These are phyloP conservation scores for Tulasnella sp. DNA, from an alignment of 768 basidiomycete species.

Conservation along the genomic window DNA sequence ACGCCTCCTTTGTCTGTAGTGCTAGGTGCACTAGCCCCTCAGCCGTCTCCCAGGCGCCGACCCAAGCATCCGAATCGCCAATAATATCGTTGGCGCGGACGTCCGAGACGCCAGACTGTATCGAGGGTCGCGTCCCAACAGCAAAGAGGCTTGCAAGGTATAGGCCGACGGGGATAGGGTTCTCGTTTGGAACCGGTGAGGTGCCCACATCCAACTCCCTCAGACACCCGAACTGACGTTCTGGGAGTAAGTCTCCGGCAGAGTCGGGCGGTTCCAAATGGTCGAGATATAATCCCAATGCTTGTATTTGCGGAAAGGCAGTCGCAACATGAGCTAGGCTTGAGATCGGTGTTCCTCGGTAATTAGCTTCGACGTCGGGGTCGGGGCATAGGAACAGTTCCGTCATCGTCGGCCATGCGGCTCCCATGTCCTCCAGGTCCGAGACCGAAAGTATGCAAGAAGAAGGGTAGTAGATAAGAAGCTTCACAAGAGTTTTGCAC, in stretches of 20 bases:
- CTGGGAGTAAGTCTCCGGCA: neutral
- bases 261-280: neutral
- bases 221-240: neutral
- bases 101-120: neutral
- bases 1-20: neutral
- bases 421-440: neutral
- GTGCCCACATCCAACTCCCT: neutral
- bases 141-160: neutral
- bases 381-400: neutral
- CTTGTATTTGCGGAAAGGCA: neutral
- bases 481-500: neutral
- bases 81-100: neutral
- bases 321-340: neutral
- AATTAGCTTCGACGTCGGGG: neutral
- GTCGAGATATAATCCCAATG: neutral
- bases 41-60: neutral
- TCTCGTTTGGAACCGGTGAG: neutral
- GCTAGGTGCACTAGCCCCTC: neutral
- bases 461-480: neutral
- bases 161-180: neutral
- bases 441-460: neutral
- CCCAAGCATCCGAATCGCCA: too few relatives aligned
- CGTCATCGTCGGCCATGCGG: neutral
- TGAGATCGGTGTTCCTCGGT: neutral
- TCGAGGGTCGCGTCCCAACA: neutral